phyloP scores from a whole-genome alignment of 345 rosid species.

The Xanthoceras sorbifolium region DNA sequence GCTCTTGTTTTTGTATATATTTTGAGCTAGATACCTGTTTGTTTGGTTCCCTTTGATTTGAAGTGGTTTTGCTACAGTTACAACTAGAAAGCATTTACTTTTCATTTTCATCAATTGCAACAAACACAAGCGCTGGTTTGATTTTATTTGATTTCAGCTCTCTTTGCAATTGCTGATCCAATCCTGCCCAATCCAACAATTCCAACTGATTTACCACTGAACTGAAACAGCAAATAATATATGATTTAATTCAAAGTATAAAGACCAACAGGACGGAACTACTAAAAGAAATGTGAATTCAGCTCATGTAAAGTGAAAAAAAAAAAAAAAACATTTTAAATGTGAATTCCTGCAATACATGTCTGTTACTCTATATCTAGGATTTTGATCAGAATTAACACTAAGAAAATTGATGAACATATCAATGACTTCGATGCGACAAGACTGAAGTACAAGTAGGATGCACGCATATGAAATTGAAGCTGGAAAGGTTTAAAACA shows the following conservation, averaged over 20 bases:
- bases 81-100: no score
- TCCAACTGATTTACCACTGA: constrained; percentile 61
- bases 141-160: no score
- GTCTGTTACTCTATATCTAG: background rate
- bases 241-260: background rate
- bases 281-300: background rate
- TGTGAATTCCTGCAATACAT: background rate
- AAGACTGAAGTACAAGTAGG: background rate
- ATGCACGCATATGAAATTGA: background rate
- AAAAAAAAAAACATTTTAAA: no score
- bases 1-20: no score
- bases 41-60: no score
- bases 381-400: background rate
- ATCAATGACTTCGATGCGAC: background rate
- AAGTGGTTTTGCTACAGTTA: no score
- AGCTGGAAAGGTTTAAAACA: background rate
- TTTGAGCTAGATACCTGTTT: no score
- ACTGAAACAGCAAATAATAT: constrained; percentile 36
- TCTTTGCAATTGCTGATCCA: constrained; percentile 54
- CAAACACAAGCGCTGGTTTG: no score
- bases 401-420: background rate
- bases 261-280: background rate
- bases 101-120: no score
- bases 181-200: constrained; percentile 68
- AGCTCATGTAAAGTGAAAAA: background rate